Conservation (phyloP, 495 filamentous ascomycete species). For the Penicillium canescens region DNA sequence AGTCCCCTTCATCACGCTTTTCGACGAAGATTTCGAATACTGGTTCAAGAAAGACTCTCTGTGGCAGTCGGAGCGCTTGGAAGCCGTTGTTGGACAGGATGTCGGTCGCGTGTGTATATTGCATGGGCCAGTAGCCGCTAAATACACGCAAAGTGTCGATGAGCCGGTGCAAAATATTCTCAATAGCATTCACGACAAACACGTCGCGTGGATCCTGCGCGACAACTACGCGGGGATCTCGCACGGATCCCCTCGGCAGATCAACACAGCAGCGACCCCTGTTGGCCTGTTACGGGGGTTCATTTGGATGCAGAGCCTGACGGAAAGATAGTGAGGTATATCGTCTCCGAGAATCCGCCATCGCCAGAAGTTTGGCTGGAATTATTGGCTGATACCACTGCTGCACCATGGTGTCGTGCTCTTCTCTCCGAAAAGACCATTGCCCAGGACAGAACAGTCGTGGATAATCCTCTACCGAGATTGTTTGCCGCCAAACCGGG, state of each 20-base stretch:
- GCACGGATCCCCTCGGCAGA: neutral
- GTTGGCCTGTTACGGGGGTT: neutral
- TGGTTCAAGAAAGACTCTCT: conserved; percentile 47
- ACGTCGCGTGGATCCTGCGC: neutral
- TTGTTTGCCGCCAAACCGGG: neutral
- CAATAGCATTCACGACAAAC: conserved; percentile 20
- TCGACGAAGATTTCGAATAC: conserved; percentile 41
- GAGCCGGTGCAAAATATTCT: conserved; percentile 34
- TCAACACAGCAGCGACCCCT: neutral
- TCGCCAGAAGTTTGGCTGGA: neutral
- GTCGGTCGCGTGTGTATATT: conserved; percentile 38
- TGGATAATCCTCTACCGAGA: neutral
- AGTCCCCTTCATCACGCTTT: conserved; percentile 24
- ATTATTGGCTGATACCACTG: neutral
- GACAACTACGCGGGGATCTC: neutral
- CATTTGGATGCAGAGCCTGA: neutral
- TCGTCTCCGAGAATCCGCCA: neutral
- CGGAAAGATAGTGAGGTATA: neutral
- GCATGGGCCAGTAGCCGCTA: conserved; percentile 41
- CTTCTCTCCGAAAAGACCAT: neutral
- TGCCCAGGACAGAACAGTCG: neutral
- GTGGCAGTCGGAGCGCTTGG: conserved; percentile 44
- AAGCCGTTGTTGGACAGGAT: conserved; percentile 38
- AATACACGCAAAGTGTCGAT: conserved; percentile 24
- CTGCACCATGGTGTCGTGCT: neutral